These are phyloP conservation scores for Quercus tomentella DNA, from an alignment of 331 rosid genomes.

Conservation along the genomic window DNA sequence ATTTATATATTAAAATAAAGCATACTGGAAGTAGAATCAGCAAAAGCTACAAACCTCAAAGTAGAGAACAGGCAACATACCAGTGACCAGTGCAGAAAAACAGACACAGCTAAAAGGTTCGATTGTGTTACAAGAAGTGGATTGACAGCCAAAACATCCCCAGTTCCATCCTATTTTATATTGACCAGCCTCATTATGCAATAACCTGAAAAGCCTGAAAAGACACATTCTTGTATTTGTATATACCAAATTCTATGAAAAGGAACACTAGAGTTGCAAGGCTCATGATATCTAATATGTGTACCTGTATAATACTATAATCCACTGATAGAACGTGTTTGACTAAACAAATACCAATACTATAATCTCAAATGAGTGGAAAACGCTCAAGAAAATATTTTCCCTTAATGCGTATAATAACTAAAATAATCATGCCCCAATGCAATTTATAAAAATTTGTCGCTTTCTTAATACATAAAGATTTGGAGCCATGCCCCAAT, in stretches of 20 bases:
- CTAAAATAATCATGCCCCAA: too few relatives aligned
- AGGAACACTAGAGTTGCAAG: background rate
- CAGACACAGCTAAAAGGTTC: constrained; percentile 80
- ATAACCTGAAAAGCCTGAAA: constrained; percentile 81
- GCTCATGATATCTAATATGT: constrained; percentile 3
- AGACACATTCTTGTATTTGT: constrained; percentile 19
- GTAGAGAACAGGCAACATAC: constrained; percentile 43
- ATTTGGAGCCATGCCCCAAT: background rate
- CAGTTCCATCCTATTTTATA: constrained; percentile 33
- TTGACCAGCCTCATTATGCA: constrained; percentile 60
- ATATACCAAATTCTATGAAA: constrained; percentile 9
- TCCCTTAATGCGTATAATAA: too few relatives aligned
- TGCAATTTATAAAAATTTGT: too few relatives aligned
- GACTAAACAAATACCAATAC: constrained; percentile 1
- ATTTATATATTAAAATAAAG: constrained; percentile 2
- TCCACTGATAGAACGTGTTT: background rate
- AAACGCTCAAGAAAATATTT: background rate
- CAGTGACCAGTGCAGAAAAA: constrained; percentile 97
- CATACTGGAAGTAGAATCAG: constrained; percentile 6
- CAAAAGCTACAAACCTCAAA: constrained; percentile 8
- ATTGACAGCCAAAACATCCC: constrained; percentile 28
- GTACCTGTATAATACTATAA: background rate
- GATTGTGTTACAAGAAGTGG: constrained; percentile 71
- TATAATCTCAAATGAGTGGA: constrained; percentile 4
- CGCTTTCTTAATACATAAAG: background rate